Conservation (phyloP, 805 yeast genomes). For the Wickerhamiella occidentalis region DNA sequence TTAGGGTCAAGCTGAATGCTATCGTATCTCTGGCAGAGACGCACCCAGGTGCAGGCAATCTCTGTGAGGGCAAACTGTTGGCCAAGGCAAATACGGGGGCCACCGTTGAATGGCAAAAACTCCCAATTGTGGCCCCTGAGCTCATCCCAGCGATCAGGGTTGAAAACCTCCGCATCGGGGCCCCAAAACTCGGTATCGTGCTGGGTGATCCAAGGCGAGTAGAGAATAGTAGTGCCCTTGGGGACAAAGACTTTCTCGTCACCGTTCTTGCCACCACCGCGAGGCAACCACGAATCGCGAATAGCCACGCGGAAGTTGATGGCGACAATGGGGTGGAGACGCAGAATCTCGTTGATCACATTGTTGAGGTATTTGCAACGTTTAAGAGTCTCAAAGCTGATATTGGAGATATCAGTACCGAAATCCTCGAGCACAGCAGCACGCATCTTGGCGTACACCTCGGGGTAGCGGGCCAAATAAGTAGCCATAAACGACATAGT, state of each 20-base stretch:
- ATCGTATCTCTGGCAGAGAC: slow-evolving; percentile 12
- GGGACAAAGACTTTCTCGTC: slow-evolving; percentile 27
- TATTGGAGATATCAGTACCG: slow-evolving; percentile 14
- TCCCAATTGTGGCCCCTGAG: slow-evolving; percentile 32
- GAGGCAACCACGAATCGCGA: slow-evolving; percentile 33
- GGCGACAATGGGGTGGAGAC: slow-evolving; percentile 38
- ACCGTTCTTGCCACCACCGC: slow-evolving; percentile 33
- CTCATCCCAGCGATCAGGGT: slow-evolving; percentile 35
- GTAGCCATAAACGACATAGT: slow-evolving; percentile 32
- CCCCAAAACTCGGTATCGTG: slow-evolving; percentile 30
- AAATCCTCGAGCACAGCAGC: slow-evolving; percentile 29
- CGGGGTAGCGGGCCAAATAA: slow-evolving; percentile 31
- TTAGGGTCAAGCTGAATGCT: slow-evolving; percentile 31
- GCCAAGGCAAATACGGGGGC: slow-evolving; percentile 39
- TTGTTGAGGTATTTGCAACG: slow-evolving; percentile 33
- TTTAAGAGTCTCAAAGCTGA: slow-evolving; percentile 33
- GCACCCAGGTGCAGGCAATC: slow-evolving; percentile 21
- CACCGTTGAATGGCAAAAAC: slow-evolving; percentile 37
- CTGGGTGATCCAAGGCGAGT: slow-evolving; percentile 30
- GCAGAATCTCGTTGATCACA: slow-evolving; percentile 33
- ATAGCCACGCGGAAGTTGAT: slow-evolving; percentile 32
- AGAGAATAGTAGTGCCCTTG: slow-evolving; percentile 31
- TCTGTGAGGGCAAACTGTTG: slow-evolving; percentile 40
- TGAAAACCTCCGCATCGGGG: slow-evolving; percentile 29
- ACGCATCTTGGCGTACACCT: slow-evolving; percentile 23